Base-by-base conservation (phyloP, 73 alveolate genomes). In the Paramecium sexaurelia region DNA sequence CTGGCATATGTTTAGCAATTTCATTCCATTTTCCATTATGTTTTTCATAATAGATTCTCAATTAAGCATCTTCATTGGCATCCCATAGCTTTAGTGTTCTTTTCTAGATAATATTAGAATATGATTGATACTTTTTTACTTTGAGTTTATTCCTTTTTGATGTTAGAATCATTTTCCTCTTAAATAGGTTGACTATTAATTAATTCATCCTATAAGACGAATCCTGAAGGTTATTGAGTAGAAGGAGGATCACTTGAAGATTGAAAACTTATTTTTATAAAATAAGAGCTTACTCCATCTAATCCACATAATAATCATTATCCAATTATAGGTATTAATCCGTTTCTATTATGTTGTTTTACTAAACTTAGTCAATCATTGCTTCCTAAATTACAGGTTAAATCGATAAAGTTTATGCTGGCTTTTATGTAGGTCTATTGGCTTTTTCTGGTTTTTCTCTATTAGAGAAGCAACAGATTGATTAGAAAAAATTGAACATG, bases 11-110 rank as follows among this genome's bases (percentile, higher is more conserved):
- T 27, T 69, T 73, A 17, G 86, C 86, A 55, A 85, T 85, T 57
- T 85, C 92, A 56, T 57, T 85, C 92, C 92, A 85, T 13, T 85
- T 85, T 15, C 85, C 85, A 69, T 69, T 69, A 15, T 69, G 55
- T 32, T 69, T 69, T 32, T 69, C 85, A 35, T 69, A 69, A 20
- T 27, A 3, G 13, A 69, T 69, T 4, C 36, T 2, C 13, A 69
- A 27, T 22, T 69, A 69, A 35, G 85, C 85, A 69, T 69, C 85
- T 35, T 69, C 85, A 32, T 32, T 27, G n/a, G 24, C 85, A 69
- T 69, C 85, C 85, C 85, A 69, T 6, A 69, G 19, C 36, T 69
- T 69, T 22, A 69, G 13, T 27, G 6, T 10, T 13, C 85, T 9
- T 69, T 69, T 69, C 85, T 69, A 8, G 7, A 47, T 47, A 47